Evolutionary conservation across 352 stramenopile species (phyloP), one percentile per base, ranked within the genome.

Genomic region (Phytophthora chlamydospora): DNA sequence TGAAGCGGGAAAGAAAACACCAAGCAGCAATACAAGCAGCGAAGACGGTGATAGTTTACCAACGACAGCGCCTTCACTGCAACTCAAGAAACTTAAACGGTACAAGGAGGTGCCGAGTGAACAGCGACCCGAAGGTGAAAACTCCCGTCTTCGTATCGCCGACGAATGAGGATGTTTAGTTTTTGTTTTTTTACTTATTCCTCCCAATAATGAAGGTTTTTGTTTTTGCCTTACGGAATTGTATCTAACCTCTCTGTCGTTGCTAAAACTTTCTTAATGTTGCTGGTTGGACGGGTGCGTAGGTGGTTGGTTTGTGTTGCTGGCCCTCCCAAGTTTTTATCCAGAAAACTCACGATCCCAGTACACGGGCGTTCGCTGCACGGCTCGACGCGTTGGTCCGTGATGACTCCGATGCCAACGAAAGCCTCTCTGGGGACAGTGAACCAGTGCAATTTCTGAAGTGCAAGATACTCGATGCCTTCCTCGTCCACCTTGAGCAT

Each of bases 21-120:
- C 63, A 14, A 21, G 5, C 27, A 64, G 54, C 29, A 17, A 51
- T 16, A 61, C 60, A 6, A 64, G 45, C 41, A 64, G 31, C 47
- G 64, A 68, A 51, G 46, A 58, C 10, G 59, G 54, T 1, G 21
- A 60, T 10, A 41, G 1, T 24, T 1, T 35, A 8, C 3, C 53
- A 0, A 3, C n/a, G 13, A 4, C 11, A 21, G 19, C n/a, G 11
- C 44, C 52, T 6, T 68, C 60, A 6, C 19, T 66, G 12, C 46
- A 69, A 16, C 2, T 66, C 6, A 51, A 53, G 19, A 59, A 45
- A 10, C 2, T 42, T 14, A 51, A 40, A 1, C 61, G 57, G 17
- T 71, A 70, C 36, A 53, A 57, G 42, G 49, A 62, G 19, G 33
- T 74, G 14, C 40, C 48, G 10, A 39, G 32, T 29, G 36, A 21